These are phyloP conservation scores for Zygoascus flipseniorum DNA, from an alignment of 805 yeast genomes.

Conservation along the genomic window DNA sequence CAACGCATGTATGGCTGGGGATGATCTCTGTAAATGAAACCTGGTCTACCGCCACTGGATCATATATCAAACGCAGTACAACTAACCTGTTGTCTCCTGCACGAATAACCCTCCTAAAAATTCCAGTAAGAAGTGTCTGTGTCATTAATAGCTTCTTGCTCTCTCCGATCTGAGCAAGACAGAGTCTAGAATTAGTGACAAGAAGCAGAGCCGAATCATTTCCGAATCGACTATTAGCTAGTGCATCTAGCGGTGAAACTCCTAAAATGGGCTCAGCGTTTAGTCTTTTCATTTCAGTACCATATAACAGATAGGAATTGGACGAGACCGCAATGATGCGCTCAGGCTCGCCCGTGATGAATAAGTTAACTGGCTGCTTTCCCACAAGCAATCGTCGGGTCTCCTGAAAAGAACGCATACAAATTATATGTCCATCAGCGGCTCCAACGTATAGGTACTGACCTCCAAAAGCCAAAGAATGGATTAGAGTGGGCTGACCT, in stretches of 20 bases:
- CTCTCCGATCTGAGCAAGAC: background rate
- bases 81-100: background rate
- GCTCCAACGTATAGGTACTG: background rate
- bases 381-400: background rate
- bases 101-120: background rate
- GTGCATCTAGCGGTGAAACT: background rate
- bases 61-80: background rate
- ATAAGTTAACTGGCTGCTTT: background rate
- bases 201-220: background rate
- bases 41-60: background rate
- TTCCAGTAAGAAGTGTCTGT: background rate
- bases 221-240: background rate
- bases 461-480: background rate
- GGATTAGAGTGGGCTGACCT: background rate
- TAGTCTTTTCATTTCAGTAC: background rate
- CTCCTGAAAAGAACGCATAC: background rate
- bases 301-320: background rate
- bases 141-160: background rate
- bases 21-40: background rate
- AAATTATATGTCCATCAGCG: background rate
- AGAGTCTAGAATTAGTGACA: background rate
- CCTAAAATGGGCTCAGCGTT: background rate
- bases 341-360: background rate
- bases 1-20: background rate
- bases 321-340: background rate